Conservation (phyloP, 2,329 filamentous ascomycete genomes). For the Amauroascus verrucosus region DNA sequence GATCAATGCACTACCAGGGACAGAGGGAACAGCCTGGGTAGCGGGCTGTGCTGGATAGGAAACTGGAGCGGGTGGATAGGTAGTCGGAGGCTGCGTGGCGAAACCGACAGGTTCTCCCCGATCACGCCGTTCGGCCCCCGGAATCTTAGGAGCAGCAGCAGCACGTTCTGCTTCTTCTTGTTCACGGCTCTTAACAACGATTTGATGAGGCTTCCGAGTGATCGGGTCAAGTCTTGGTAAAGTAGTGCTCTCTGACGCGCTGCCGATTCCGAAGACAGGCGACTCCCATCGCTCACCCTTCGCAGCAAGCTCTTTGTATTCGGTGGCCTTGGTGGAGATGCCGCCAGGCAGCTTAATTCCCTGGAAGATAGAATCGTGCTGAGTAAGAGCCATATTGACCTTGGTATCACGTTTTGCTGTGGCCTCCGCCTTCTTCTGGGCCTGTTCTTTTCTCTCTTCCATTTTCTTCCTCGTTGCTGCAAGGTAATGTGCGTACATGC, state of each 20-base stretch:
- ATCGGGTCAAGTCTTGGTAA: constrained; percentile 52
- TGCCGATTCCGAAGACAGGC: constrained; percentile 81
- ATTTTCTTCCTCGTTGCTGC: constrained; percentile 63
- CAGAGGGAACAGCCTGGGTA: neutral
- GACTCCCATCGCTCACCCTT: constrained; percentile 94
- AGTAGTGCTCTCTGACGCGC: constrained; percentile 59
- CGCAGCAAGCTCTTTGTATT: constrained; percentile 76
- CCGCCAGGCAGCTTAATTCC: constrained; percentile 75
- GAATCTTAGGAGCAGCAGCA: neutral
- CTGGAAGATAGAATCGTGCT: constrained; percentile 87
- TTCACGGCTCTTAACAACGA: constrained; percentile 21
- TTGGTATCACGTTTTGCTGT: constrained; percentile 51
- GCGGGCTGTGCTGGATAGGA: neutral
- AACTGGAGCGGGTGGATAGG: neutral
- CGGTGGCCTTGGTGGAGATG: constrained; percentile 85
- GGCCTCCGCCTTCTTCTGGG: constrained; percentile 54
- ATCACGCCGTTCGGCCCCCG: neutral
- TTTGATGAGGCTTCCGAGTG: constrained; percentile 49
- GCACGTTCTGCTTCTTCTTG: constrained; percentile 2
- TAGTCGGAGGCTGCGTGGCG: neutral
- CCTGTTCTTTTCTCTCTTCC: constrained; percentile 68
- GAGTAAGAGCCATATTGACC: constrained; percentile 73
- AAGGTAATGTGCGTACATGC: constrained; percentile 79
- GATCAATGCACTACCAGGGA: neutral
- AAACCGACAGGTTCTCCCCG: neutral